Base-by-base conservation (phyloP, 352 stramenopile species). In the Phytophthora foliorum region DNA sequence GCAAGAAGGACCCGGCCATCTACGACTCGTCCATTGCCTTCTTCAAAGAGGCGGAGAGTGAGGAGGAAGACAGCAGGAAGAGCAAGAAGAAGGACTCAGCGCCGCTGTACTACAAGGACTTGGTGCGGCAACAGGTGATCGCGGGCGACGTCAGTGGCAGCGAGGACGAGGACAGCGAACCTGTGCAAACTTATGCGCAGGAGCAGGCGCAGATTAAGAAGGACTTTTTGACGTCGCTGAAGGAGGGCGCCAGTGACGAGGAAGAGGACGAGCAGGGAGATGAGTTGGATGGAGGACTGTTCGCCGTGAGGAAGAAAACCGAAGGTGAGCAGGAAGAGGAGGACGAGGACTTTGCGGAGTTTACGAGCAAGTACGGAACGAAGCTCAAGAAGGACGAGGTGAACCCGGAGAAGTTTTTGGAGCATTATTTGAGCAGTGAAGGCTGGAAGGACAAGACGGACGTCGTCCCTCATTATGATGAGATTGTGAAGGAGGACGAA, bases 41-140 rank as follows among this genome's bases (percentile, higher is more conserved):
- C 67, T 99, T 98, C 67, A 79, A 86, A 65, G 65, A 78, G 34
- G 57, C 63, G 5, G 75, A 82, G 19, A 54, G 53, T 19, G 67
- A 74, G 2, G 72, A 75, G 3, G 70, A 69, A 4, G 57, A 67
- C 39, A 62, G 59, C 32, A 74, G 74, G 53, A 74, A 66, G 51
- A 75, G 64, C 56, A 75, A 77, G 42, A 68, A 78, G 46, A 88
- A 81, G 32, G 58, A 63, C 4, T 63, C 59, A 8, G 71, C 74
- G 21, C 89, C 89, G 27, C 58, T 94, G 54, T 95, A 96, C 59
- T 96, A 96, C 83, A 99, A 99, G 69, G 97, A 99, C 83, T 80
- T 99, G 29, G 83, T 99, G 41, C 86, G 97, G 13, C 93, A 98
- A 58, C 93, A 99, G 72, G 95, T 98, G 48, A 91, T 99, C 19